These are phyloP conservation scores for Talaromyces sp. DNA, from an alignment of 2,329 filamentous ascomycete genomes.

Conservation along the genomic window DNA sequence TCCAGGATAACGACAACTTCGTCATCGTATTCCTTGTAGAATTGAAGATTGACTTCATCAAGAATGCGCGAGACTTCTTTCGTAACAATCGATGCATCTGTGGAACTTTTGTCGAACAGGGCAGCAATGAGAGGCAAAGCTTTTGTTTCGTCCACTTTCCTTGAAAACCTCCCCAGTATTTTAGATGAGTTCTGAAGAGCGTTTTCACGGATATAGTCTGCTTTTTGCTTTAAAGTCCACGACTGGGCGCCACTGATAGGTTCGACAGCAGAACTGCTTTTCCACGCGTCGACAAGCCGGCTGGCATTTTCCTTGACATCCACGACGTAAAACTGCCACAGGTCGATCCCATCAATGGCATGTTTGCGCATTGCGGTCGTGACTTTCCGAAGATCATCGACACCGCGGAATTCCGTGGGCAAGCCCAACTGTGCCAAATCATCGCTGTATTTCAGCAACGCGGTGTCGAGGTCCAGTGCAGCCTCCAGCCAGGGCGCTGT, in stretches of 20 bases:
- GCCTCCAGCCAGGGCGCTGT: slow-evolving; percentile 71
- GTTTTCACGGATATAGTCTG: slow-evolving; percentile 57
- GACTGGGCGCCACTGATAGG: slow-evolving; percentile 37
- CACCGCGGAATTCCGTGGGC: slow-evolving; percentile 64
- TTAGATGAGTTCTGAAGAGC: slow-evolving; percentile 66
- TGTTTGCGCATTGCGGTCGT: slow-evolving; percentile 80
- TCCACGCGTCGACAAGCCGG: slow-evolving; percentile 67
- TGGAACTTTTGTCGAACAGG: slow-evolving; percentile 51
- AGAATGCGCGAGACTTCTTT: slow-evolving; percentile 56
- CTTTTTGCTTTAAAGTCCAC: slow-evolving; percentile 53
- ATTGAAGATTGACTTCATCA: slow-evolving; percentile 77
- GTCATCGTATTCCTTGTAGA: slow-evolving; percentile 86
- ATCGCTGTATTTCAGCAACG: slow-evolving; percentile 60
- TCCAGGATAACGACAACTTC: slow-evolving; percentile 80
- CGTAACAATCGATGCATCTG: slow-evolving; percentile 41
- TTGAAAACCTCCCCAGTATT: slow-evolving; percentile 73
- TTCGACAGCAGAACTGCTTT: slow-evolving; percentile 34
- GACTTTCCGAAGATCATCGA: slow-evolving; percentile 68
- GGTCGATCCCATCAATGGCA: slow-evolving; percentile 67
- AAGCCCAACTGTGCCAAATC: slow-evolving; percentile 63
- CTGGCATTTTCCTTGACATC: slow-evolving; percentile 69
- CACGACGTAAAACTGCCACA: slow-evolving; percentile 92
- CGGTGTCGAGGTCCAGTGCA: slow-evolving; percentile 69
- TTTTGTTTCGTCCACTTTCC: slow-evolving; percentile 62
- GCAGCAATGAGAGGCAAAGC: slow-evolving; percentile 63